phyloP scores from a whole-genome alignment of 225 moss, liverwort and hornwort species.

The Pseudoscleropodium purum region DNA sequence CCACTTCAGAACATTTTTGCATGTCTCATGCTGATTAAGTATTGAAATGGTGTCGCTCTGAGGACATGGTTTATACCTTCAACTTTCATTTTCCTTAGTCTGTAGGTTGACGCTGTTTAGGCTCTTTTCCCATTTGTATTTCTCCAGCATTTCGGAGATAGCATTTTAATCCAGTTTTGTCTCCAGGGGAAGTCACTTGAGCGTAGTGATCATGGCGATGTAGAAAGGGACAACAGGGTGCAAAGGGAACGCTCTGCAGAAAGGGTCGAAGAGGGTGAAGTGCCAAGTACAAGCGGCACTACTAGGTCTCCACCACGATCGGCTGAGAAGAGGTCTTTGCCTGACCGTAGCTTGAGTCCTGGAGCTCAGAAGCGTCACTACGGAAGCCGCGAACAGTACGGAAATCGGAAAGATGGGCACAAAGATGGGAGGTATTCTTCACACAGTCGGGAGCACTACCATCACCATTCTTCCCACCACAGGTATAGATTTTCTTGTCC shows the following conservation, averaged over 20 bases:
- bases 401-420: slow-evolving; percentile 45
- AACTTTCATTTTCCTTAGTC: background rate
- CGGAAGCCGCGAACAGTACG: slow-evolving; percentile 42
- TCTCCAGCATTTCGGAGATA: background rate
- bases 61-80: background rate
- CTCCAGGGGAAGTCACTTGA: slow-evolving; percentile 42
- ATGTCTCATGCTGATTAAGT: background rate
- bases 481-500: slow-evolving; percentile 14
- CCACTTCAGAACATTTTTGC: background rate
- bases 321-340: slow-evolving; percentile 32
- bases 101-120: background rate
- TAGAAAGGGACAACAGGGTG: slow-evolving; percentile 30
- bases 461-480: slow-evolving; percentile 47
- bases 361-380: slow-evolving; percentile 44
- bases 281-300: slow-evolving; percentile 50
- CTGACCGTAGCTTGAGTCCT: slow-evolving; percentile 46
- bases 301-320: slow-evolving; percentile 49
- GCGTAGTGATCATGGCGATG: slow-evolving; percentile 27
- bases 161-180: background rate
- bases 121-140: background rate
- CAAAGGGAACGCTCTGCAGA: slow-evolving; percentile 40
- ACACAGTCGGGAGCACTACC: slow-evolving; percentile 38
- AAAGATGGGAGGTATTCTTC: slow-evolving; percentile 39
- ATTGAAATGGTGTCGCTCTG: background rate
- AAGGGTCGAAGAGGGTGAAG: slow-evolving; percentile 54